Conservation (phyloP, 345 rosid genomes). For the Alliaria petiolata region DNA sequence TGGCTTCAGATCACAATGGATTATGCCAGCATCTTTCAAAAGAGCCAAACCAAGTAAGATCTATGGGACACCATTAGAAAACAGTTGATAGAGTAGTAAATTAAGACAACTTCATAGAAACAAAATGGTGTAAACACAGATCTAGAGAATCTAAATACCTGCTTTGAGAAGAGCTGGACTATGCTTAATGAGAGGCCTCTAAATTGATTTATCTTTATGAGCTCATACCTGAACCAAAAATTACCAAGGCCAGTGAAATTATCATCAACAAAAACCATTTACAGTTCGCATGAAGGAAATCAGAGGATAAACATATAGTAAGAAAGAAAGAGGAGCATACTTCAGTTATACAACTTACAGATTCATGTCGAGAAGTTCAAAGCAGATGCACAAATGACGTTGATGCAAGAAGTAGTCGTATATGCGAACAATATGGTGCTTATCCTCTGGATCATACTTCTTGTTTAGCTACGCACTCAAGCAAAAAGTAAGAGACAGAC, state of each 20-base stretch:
- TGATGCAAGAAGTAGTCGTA: slow-evolving; percentile 86
- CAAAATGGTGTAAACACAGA: slow-evolving; percentile 3
- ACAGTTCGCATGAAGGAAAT: not conserved
- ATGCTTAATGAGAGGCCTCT: slow-evolving; percentile 94
- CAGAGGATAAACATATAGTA: not conserved
- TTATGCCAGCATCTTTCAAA: slow-evolving; percentile 92
- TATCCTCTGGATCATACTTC: slow-evolving; percentile 97
- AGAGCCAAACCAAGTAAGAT: slow-evolving; percentile 86
- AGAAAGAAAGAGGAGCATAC: slow-evolving; percentile 1
- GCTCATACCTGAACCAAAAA: slow-evolving; percentile 73
- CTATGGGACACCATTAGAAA: slow-evolving; percentile 37
- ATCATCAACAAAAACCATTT: slow-evolving; percentile 10
- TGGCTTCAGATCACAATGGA: slow-evolving; percentile 98
- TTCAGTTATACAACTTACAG: slow-evolving; percentile 54
- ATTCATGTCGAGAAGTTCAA: slow-evolving; percentile 94
- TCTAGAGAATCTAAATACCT: slow-evolving; percentile 46
- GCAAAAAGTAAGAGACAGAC: slow-evolving; percentile 6
- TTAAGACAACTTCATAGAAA: slow-evolving; percentile 1
- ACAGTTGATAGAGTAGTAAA: slow-evolving; percentile 12
- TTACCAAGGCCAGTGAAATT: slow-evolving; percentile 29
- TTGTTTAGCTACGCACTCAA: slow-evolving; percentile 71
- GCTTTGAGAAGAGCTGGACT: slow-evolving; percentile 94
- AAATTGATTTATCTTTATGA: slow-evolving; percentile 90
- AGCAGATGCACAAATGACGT: slow-evolving; percentile 90
- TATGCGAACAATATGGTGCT: slow-evolving; percentile 97